These are phyloP conservation scores for Plasmodium vinckei DNA, from an alignment of 169 alveolate species.

Conservation along the genomic window DNA sequence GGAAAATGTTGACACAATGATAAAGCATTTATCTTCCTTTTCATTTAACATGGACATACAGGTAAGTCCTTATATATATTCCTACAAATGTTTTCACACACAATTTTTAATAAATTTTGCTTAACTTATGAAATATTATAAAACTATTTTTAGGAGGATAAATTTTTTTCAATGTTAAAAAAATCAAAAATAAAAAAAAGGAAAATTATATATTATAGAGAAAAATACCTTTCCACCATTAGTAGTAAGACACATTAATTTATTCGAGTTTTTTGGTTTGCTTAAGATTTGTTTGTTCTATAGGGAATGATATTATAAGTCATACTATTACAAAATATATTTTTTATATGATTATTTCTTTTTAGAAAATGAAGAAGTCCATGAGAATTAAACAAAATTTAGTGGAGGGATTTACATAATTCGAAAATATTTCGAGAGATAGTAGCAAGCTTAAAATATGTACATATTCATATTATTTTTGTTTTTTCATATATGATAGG, in stretches of 20 bases:
- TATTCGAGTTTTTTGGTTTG: background rate
- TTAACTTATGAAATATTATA: too few relatives aligned
- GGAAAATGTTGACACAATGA: slow-evolving; percentile 57
- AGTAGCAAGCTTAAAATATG: too few relatives aligned
- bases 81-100: background rate
- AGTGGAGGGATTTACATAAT: too few relatives aligned
- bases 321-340: background rate
- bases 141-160: slow-evolving; percentile 34
- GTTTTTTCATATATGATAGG: too few relatives aligned
- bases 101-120: background rate
- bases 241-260: slow-evolving; percentile 15
- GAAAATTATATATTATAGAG: slow-evolving; percentile 48
- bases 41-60: slow-evolving; percentile 46
- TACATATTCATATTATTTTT: too few relatives aligned
- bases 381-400: too few relatives aligned
- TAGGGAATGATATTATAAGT: background rate
- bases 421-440: too few relatives aligned
- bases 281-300: too few relatives aligned
- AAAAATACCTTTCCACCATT: slow-evolving; percentile 34
- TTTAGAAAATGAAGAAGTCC: too few relatives aligned
- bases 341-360: too few relatives aligned
- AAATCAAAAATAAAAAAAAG: slow-evolving; percentile 53
- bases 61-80: slow-evolving; percentile 6
- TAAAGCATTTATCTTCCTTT: slow-evolving; percentile 55
- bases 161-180: slow-evolving; percentile 54